A percentile compares a stretch with the other conserved stretches of the same genome.
Evolutionary conservation across 805 yeast genomes (phyloP).

Genomic region (Ogataea methanolica): DNA sequence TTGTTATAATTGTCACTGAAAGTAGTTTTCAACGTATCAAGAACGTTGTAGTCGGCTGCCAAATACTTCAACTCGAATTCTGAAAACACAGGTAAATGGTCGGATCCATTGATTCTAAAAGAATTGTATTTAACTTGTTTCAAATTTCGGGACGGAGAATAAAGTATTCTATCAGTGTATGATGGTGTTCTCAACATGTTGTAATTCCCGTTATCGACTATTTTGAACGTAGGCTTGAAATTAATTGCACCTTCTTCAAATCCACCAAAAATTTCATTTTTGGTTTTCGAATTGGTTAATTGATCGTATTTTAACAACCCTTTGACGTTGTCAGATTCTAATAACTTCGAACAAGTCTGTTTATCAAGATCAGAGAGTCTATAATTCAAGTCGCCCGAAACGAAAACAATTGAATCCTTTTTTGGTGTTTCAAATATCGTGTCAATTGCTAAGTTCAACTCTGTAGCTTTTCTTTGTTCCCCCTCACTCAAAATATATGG

Average conservation of each 20-base stretch:
- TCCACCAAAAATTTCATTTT: constrained; percentile 34
- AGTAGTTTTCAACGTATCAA: constrained; percentile 31
- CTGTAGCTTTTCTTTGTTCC: constrained; percentile 10
- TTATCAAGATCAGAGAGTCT: constrained; percentile 30
- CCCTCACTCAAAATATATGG: constrained; percentile 13
- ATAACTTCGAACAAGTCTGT: constrained; percentile 5
- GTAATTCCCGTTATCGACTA: constrained; percentile 22
- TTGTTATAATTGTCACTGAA: constrained; percentile 30
- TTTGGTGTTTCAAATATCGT: constrained; percentile 7
- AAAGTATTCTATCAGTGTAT: constrained; percentile 55
- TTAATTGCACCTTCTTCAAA: constrained; percentile 43
- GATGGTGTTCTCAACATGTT: constrained; percentile 44
- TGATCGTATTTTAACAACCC: constrained; percentile 41
- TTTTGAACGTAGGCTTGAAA: constrained; percentile 55
- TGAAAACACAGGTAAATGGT: constrained; percentile 52
- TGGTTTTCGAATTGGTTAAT: constrained; percentile 31
- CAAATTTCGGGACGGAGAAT: constrained; percentile 23
- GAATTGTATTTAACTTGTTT: constrained; percentile 17
- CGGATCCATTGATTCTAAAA: constrained; percentile 34
- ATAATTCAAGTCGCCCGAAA: constrained; percentile 55
- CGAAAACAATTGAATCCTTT: constrained; percentile 27
- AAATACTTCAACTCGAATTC: constrained; percentile 30
- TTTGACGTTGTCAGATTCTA: constrained; percentile 27
- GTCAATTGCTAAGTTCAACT: constrained; percentile 4
- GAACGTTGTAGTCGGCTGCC: constrained; percentile 33